These are phyloP conservation scores for Agaricus blazei DNA, from an alignment of 768 basidiomycete genomes.

Conservation along the genomic window DNA sequence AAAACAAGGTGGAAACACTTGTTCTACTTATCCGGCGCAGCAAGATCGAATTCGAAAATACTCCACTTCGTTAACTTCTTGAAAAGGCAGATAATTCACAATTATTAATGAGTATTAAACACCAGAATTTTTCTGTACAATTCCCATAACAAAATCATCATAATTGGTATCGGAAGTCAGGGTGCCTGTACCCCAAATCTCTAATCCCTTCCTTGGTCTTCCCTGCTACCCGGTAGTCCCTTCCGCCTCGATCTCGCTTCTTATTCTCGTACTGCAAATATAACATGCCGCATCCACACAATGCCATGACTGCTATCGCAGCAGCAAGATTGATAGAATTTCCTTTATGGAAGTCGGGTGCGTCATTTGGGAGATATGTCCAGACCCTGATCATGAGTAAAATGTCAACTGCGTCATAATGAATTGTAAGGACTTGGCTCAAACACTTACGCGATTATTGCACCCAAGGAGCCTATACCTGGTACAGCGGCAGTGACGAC, in stretches of 20 bases:
- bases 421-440: neutral
- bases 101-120: no score
- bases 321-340: slow-evolving; percentile 41
- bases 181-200: slow-evolving; percentile 40
- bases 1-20: no score
- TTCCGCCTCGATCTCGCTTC: slow-evolving; percentile 36
- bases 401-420: neutral
- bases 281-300: slow-evolving; percentile 18
- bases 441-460: slow-evolving; percentile 39
- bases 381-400: slow-evolving; percentile 30
- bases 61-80: no score
- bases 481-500: slow-evolving; percentile 40
- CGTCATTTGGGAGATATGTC: slow-evolving; percentile 42
- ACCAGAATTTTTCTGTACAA: no score
- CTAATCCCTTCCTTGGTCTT: slow-evolving; percentile 32
- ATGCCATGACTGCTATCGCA: slow-evolving; percentile 24
- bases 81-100: no score
- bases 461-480: slow-evolving; percentile 39
- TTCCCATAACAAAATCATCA: slow-evolving; percentile 9
- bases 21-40: no score
- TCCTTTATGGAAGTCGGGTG: slow-evolving; percentile 43
- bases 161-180: slow-evolving; percentile 37
- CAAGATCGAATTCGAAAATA: no score
- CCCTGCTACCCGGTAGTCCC: slow-evolving; percentile 34
- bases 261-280: slow-evolving; percentile 39